Conservation (phyloP, 345 rosid species). For the Ceriops decandra region DNA sequence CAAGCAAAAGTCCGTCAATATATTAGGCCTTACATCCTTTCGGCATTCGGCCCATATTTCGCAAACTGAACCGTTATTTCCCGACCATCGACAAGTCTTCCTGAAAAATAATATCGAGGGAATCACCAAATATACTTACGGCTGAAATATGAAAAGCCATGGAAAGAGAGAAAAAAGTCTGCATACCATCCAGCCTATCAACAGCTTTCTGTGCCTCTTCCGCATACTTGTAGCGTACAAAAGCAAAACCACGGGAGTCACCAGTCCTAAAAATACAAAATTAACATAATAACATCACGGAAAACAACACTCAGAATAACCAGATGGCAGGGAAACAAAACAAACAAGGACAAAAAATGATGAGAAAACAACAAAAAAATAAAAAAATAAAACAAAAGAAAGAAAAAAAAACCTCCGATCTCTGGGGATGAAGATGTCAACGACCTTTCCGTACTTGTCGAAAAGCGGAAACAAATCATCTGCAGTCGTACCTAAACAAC, state of each 20-base stretch:
- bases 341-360: neutral
- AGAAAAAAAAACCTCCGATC: slow-evolving; percentile 50
- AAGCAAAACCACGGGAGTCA: slow-evolving; percentile 67
- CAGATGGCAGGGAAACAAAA: neutral
- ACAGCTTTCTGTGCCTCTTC: slow-evolving; percentile 78
- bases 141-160: neutral
- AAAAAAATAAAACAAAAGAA: neutral
- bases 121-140: neutral
- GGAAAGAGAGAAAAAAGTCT: neutral
- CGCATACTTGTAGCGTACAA: slow-evolving; percentile 68
- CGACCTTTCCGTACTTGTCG: slow-evolving; percentile 77
- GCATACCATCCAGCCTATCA: slow-evolving; percentile 62
- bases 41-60: slow-evolving; percentile 20
- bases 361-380: neutral
- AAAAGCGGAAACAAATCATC: slow-evolving; percentile 77
- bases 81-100: slow-evolving; percentile 25
- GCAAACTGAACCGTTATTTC: slow-evolving; percentile 29
- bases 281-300: neutral
- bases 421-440: slow-evolving; percentile 66
- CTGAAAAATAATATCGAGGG: neutral
- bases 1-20: neutral
- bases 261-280: neutral
- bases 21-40: slow-evolving; percentile 4
- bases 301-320: neutral
- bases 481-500: slow-evolving; percentile 55